Evolutionary conservation across 768 basidiomycete genomes (phyloP), one percentile per base, ranked within the genome.

Genomic region (Dioszegia crocea): DNA sequence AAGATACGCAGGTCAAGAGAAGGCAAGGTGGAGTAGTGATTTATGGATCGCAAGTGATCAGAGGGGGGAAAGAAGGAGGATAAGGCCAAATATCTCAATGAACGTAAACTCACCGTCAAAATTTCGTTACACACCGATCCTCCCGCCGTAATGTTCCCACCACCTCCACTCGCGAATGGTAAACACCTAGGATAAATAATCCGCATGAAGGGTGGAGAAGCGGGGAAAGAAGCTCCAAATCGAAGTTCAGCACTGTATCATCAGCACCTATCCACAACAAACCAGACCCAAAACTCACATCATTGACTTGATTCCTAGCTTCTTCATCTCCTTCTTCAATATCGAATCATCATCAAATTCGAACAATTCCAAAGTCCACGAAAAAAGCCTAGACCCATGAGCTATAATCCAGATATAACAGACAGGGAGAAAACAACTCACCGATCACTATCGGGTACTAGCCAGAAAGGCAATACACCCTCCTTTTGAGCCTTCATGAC

Each of bases 191-290:
- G 88, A 24, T 84, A 84, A 23, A 89, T 81, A 30, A 88, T 84
- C 56, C 87, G 82, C 76, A 88, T 87, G 78, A 86, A 88, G 0
- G 88, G 88, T 0, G 87, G 88, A 9, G 83, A 80, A 64, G 84
- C 81, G 0, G 87, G 87, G 71, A 84, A 88, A 17, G 78, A 79
- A 0, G 83, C 80, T 8, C 85, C 85, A 68, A 87, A 89, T 31
- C 85, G 78, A 52, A 88, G 84, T 68, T 88, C 87, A 65, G 89
- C 84, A 17, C 62, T 63, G 54, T 8, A 17, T 21, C 5, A 33
- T 36, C n/a, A 59, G 57, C 48, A 24, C 5, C 36, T 8, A 16
- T 39, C 14, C n/a, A 12, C 6, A 39, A 6, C 6, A 12, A 17
- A 50, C 11, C 29, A 56, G 24, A 17, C 6, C n/a, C 5, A 21